Evolutionary conservation across 495 filamentous ascomycete genomes (phyloP).

Genomic region (Penicillium waksmanii): DNA sequence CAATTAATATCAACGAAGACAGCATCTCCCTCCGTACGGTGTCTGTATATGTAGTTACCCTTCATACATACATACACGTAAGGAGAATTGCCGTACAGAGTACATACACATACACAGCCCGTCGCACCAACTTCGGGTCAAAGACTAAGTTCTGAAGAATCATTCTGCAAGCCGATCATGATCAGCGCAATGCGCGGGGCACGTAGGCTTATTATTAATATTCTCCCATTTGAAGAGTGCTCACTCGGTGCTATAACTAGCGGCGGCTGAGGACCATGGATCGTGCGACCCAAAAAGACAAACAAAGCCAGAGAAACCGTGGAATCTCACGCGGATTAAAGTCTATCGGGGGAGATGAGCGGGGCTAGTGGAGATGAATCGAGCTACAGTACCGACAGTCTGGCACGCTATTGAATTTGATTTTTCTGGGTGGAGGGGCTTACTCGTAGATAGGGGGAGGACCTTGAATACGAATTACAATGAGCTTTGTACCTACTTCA

Average conservation of each 20-base stretch:
- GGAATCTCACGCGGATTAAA: conserved; percentile 5
- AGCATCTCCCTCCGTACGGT: too few species aligned
- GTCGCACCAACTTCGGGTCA: background rate
- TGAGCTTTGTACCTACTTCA: too few species aligned
- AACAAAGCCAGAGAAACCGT: background rate
- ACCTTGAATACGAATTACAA: conserved; percentile 1
- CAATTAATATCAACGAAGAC: background rate
- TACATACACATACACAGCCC: background rate
- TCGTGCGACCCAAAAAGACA: conserved; percentile 2
- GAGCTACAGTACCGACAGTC: background rate
- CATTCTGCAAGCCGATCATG: conserved; percentile 7
- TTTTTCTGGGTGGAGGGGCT: background rate
- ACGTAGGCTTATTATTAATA: background rate
- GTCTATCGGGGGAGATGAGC: conserved; percentile 17
- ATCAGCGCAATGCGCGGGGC: conserved; percentile 1
- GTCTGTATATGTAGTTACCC: too few species aligned
- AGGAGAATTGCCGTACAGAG: too few species aligned
- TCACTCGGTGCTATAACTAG: conserved; percentile 10
- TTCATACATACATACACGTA: too few species aligned
- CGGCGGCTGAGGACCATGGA: conserved; percentile 22
- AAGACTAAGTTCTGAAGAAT: background rate
- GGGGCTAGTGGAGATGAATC: conserved; percentile 22
- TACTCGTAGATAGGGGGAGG: background rate
- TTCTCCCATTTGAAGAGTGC: background rate
- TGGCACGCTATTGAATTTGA: conserved; percentile 17